Conservation (phyloP, 108 stramenopile genomes). For the Cyclotella baltica region DNA sequence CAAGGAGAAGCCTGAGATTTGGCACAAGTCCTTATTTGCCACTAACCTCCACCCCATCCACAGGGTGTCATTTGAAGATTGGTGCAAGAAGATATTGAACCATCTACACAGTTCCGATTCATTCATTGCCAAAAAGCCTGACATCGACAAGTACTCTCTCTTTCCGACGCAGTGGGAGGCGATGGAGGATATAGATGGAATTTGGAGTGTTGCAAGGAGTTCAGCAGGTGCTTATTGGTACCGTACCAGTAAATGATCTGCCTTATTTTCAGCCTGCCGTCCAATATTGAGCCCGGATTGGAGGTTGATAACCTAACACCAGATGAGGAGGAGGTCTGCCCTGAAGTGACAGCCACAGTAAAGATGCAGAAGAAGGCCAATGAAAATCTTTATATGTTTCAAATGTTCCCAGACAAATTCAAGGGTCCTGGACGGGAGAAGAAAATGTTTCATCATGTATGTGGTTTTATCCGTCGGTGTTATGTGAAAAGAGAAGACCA, state of each 20-base stretch:
- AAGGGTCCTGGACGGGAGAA: no score
- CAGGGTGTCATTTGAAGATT: constrained; percentile 1
- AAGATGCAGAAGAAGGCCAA: background rate
- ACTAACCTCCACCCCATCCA: constrained; percentile 19
- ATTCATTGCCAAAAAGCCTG: background rate
- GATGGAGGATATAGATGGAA: constrained; percentile 12
- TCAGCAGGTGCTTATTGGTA: background rate
- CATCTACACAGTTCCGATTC: background rate
- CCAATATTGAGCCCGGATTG: background rate
- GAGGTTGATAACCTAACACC: background rate
- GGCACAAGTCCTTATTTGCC: constrained; percentile 12
- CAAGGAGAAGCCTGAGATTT: background rate
- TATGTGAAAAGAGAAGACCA: background rate
- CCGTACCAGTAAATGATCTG: constrained; percentile 9
- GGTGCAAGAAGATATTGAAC: constrained; percentile 1
- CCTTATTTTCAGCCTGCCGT: constrained; percentile 20
- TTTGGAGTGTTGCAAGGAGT: background rate
- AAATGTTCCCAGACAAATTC: background rate
- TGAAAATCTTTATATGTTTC: background rate
- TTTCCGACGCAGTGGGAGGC: constrained; percentile 34
- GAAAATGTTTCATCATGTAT: background rate
- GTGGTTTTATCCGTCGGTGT: background rate
- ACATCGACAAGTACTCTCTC: background rate
- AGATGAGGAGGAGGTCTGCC: background rate
- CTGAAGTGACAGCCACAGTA: background rate